phyloP scores from a whole-genome alignment of 345 rosid species.

The Orychophragmus violaceus region DNA sequence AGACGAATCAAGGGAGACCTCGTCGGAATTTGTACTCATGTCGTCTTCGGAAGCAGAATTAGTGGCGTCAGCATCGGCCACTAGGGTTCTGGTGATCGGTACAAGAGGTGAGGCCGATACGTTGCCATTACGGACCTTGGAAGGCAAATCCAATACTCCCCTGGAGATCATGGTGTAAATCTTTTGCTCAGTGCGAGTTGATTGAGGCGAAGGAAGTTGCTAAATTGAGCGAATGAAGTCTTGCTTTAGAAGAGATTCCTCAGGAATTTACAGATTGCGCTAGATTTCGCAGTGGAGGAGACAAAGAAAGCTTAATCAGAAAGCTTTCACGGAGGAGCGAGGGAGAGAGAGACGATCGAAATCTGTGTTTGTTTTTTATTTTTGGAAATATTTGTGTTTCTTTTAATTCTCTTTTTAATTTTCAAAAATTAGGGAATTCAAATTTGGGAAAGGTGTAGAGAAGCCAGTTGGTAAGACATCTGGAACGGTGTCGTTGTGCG shows the following conservation, averaged over 20 bases:
- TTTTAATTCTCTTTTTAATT: slow-evolving; percentile 2
- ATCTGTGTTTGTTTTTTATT: slow-evolving; percentile 3
- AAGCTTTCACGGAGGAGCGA: slow-evolving; percentile 13
- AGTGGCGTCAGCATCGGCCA: slow-evolving; percentile 31
- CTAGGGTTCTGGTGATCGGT: slow-evolving; percentile 40
- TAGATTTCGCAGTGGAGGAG: slow-evolving; percentile 5
- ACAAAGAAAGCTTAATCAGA: slow-evolving; percentile 18
- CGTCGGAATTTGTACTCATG: slow-evolving; percentile 56
- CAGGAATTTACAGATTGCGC: not conserved
- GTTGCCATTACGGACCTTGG: slow-evolving; percentile 58
- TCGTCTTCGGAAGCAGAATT: slow-evolving; percentile 62
- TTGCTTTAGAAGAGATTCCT: not conserved
- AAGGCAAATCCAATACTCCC: slow-evolving; percentile 44
- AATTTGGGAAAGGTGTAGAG: slow-evolving; percentile 13
- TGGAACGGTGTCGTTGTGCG: not conserved
- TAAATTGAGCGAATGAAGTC: not conserved
- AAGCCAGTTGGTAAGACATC: not conserved
- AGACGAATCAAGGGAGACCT: slow-evolving; percentile 60
- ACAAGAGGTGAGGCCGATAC: slow-evolving; percentile 48
- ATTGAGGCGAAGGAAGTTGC: slow-evolving; percentile 8
- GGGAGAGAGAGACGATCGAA: slow-evolving; percentile 23
- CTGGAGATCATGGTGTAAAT: slow-evolving; percentile 18
- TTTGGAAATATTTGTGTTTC: too few relatives aligned
- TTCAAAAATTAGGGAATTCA: slow-evolving; percentile 16
- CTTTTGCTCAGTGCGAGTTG: not conserved